Percentiles rank a stretch among this genome's conserved stretches.
These are phyloP conservation scores for Sporisorium graminicola DNA, from an alignment of 1,284 basidiomycete species.

Conservation along the genomic window DNA sequence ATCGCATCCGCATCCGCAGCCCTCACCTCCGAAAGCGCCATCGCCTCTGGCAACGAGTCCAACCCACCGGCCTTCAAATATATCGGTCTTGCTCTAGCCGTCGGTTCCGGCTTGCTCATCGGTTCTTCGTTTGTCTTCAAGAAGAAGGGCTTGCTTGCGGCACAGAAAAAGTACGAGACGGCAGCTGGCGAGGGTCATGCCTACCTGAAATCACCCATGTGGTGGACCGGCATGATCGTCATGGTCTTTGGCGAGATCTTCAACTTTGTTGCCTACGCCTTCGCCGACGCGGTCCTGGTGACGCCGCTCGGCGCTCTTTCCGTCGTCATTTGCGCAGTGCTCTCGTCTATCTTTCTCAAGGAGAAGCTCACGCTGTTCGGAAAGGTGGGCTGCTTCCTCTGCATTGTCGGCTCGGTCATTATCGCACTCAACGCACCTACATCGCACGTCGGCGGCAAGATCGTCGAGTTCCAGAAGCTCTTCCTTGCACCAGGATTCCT, in stretches of 20 bases:
- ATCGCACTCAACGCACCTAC: conserved; percentile 81
- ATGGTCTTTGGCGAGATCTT: conserved; percentile 62
- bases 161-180: conserved; percentile 72
- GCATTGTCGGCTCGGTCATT: conserved; percentile 83
- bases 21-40: conserved; percentile 51
- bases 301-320: conserved; percentile 96
- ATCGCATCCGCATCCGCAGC: conserved; percentile 61
- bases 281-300: conserved; percentile 89
- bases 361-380: conserved; percentile 77
- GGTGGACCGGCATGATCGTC: conserved; percentile 69
- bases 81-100: conserved; percentile 80
- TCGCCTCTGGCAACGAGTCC: conserved; percentile 46
- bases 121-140: conserved; percentile 91
- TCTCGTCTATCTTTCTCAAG: conserved; percentile 92
- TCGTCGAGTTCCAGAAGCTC: conserved; percentile 81
- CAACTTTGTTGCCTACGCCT: conserved; percentile 79
- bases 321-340: conserved; percentile 92
- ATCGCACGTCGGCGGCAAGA: conserved; percentile 83
- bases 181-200: conserved; percentile 90
- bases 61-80: conserved; percentile 71
- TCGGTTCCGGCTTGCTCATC: conserved; percentile 87
- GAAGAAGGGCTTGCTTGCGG: conserved; percentile 76
- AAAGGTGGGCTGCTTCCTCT: conserved; percentile 82
- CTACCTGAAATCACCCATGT: conserved; percentile 76
- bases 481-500: conserved; percentile 91